Evolutionary conservation across 495 filamentous ascomycete species (phyloP).

Genomic region (Penicillium lividum): DNA sequence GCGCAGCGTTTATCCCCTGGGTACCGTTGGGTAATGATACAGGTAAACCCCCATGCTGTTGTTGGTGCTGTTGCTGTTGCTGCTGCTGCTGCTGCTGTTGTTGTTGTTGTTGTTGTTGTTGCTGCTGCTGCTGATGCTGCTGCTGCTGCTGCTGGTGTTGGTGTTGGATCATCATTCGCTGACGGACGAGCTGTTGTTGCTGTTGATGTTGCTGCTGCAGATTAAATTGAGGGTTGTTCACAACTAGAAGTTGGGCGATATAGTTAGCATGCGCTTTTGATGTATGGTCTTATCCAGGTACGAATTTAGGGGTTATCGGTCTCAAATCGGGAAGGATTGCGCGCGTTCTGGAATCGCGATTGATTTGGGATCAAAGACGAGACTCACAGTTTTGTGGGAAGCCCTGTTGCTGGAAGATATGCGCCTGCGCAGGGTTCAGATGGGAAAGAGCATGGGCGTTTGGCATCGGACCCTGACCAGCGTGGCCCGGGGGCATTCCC

Average conservation of each 20-base stretch:
- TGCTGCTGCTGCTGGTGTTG: constrained; percentile 46
- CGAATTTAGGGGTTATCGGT: background rate
- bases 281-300: constrained; percentile 8
- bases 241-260: constrained; percentile 32
- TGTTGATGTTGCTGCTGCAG: constrained; percentile 48
- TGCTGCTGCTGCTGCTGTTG: constrained; percentile 48
- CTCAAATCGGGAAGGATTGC: background rate
- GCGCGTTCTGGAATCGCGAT: background rate
- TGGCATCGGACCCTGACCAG: constrained; percentile 57
- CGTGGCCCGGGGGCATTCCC: constrained; percentile 74
- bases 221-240: constrained; percentile 51
- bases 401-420: constrained; percentile 63
- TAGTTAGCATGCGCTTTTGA: constrained; percentile 18
- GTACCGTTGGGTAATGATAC: constrained; percentile 62
- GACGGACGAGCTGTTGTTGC: constrained; percentile 40
- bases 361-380: background rate
- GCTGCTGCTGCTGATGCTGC: constrained; percentile 48
- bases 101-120: background rate
- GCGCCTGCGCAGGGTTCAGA: constrained; percentile 66
- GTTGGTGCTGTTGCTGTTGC: constrained; percentile 53
- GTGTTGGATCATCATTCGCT: constrained; percentile 40
- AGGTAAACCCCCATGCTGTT: constrained; percentile 52
- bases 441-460: constrained; percentile 81
- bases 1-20: constrained; percentile 55
- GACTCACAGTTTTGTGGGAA: constrained; percentile 46